Conservation (phyloP, 1,139 yeast genomes). For the Waltiozyma sp. region DNA sequence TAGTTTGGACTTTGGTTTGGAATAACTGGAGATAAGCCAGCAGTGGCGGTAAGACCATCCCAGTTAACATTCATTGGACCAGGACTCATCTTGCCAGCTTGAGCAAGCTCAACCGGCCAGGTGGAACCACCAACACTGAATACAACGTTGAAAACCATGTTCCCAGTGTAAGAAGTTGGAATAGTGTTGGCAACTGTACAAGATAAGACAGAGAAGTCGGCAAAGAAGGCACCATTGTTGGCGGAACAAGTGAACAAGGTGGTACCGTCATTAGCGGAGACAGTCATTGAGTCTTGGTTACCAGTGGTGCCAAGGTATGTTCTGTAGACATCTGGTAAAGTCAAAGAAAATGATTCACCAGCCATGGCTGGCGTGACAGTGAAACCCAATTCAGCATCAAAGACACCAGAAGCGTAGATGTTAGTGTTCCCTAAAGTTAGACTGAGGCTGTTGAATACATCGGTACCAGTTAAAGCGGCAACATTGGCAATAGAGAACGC, state of each 20-base stretch:
- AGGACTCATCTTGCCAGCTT: conserved; percentile 18
- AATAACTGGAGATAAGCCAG: conserved; percentile 17
- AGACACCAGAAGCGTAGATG: conserved; percentile 12
- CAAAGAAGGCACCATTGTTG: conserved; percentile 22
- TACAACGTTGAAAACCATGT: conserved; percentile 19
- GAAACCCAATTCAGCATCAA: conserved; percentile 23
- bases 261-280: conserved; percentile 17
- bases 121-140: conserved; percentile 24
- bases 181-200: conserved; percentile 19
- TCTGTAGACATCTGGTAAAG: conserved; percentile 23
- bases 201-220: conserved; percentile 17
- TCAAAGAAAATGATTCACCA: conserved; percentile 20
- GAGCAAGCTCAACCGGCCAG: conserved; percentile 19
- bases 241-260: conserved; percentile 21
- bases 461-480: neutral
- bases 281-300: conserved; percentile 10
- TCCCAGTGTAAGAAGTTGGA: conserved; percentile 18
- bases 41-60: conserved; percentile 16
- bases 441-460: neutral
- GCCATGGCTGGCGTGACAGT: conserved; percentile 10
- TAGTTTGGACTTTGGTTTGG: conserved; percentile 6
- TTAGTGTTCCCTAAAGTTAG: neutral
- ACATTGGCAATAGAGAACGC: neutral
- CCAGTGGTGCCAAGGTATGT: conserved; percentile 16
- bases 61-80: conserved; percentile 16